Conservation (phyloP, 306 rosid genomes). For the Alnus rubra region DNA sequence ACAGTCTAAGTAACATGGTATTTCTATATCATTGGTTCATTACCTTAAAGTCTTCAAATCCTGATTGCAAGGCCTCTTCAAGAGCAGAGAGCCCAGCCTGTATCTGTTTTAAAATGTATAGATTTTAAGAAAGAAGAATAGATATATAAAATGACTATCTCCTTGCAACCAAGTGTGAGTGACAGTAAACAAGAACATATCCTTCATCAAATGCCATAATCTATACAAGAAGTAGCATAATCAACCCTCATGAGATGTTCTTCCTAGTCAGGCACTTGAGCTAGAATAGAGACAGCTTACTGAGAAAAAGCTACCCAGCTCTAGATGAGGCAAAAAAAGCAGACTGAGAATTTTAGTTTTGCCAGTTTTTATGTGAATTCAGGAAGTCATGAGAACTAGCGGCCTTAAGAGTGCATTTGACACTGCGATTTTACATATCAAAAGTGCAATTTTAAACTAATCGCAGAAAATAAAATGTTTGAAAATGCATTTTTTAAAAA, state of each 20-base stretch:
- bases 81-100: conserved; percentile 96
- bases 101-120: conserved; percentile 43
- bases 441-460: no score
- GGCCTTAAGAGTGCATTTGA: neutral
- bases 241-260: neutral
- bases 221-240: neutral
- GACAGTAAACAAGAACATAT: neutral
- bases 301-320: neutral
- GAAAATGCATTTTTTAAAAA: no score
- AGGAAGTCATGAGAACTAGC: neutral
- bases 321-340: neutral
- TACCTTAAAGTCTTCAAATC: conserved; percentile 98
- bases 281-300: neutral
- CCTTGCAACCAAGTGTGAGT: conserved; percentile 8
- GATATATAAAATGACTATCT: conserved; percentile 4
- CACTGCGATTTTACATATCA: no score
- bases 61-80: conserved; percentile 78
- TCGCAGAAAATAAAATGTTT: no score
- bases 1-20: neutral
- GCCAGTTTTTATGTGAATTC: neutral
- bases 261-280: neutral
- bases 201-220: neutral
- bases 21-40: conserved; percentile 3
- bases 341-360: neutral
- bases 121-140: neutral